A percentile compares a stretch with the other conserved stretches of the same genome.
Evolutionary conservation across 345 rosid genomes (phyloP).

Genomic region (Sonneratia caseolaris): DNA sequence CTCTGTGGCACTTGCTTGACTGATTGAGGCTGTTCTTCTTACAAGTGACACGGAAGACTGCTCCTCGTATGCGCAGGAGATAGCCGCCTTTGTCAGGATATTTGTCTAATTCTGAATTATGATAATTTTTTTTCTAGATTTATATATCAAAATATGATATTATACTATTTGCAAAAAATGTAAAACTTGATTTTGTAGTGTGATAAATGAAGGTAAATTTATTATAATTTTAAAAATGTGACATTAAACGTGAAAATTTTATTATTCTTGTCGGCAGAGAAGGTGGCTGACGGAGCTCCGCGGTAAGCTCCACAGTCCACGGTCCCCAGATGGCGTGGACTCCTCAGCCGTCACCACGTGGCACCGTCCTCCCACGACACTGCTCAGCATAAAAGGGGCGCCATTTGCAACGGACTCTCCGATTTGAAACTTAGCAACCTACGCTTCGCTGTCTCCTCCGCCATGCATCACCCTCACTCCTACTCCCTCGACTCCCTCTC

Average conservation of each 20-base stretch:
- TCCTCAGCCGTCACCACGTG: slow-evolving; percentile 25
- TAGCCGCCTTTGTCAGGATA: slow-evolving; percentile 2
- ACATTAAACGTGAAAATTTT: too few relatives aligned
- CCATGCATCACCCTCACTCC: slow-evolving; percentile 59
- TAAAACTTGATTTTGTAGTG: too few relatives aligned
- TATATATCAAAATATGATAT: too few relatives aligned
- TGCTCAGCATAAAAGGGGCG: slow-evolving; percentile 35
- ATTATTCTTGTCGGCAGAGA: too few relatives aligned
- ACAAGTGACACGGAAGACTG: neutral
- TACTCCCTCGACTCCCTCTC: slow-evolving; percentile 67
- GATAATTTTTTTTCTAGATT: neutral
- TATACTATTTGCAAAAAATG: too few relatives aligned
- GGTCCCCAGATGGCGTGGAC: neutral
- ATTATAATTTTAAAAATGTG: too few relatives aligned
- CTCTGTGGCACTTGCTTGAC: neutral
- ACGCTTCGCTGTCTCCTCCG: slow-evolving; percentile 13
- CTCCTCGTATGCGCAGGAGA: slow-evolving; percentile 6
- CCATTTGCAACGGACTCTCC: slow-evolving; percentile 25
- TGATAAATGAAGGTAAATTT: too few relatives aligned
- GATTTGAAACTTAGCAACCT: slow-evolving; percentile 31
- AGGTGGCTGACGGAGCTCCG: neutral
- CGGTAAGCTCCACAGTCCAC: neutral
- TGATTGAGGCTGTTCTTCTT: neutral
- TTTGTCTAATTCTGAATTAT: slow-evolving; percentile 1
- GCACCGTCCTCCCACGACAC: neutral